Conservation (phyloP, 805 yeast species). For the Candida xiaguanensis region DNA sequence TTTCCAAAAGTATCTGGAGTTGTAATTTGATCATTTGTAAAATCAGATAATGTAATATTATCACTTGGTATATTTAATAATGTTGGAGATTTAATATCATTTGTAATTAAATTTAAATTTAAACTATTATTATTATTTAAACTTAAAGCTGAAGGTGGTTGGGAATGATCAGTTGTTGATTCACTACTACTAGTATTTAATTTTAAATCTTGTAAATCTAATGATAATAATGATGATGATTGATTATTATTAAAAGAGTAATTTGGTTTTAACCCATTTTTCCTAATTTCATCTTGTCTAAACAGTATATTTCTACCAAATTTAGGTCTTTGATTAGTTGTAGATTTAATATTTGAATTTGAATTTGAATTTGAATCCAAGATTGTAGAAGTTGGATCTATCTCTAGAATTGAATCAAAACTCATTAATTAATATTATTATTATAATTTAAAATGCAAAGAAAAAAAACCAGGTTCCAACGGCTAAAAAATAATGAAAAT, state of each 20-base stretch:
- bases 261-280: background rate
- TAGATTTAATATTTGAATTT: background rate
- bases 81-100: background rate
- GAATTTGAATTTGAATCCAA: background rate
- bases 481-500: too few relatives aligned
- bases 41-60: slow-evolving; percentile 2
- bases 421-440: background rate
- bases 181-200: background rate
- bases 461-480: background rate
- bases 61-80: background rate
- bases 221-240: background rate
- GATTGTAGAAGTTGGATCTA: background rate
- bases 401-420: background rate
- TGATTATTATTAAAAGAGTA: background rate
- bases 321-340: too few relatives aligned
- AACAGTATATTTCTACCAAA: background rate
- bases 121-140: background rate
- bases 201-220: background rate
- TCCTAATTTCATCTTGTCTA: background rate
- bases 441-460: background rate
- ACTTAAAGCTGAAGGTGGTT: slow-evolving; percentile 6
- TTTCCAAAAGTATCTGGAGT: background rate
- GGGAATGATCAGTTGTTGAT: background rate
- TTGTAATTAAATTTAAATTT: background rate
- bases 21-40: slow-evolving; percentile 2